These are phyloP conservation scores for Cairneyella variabilis DNA, from an alignment of 495 filamentous ascomycete genomes.

Conservation along the genomic window DNA sequence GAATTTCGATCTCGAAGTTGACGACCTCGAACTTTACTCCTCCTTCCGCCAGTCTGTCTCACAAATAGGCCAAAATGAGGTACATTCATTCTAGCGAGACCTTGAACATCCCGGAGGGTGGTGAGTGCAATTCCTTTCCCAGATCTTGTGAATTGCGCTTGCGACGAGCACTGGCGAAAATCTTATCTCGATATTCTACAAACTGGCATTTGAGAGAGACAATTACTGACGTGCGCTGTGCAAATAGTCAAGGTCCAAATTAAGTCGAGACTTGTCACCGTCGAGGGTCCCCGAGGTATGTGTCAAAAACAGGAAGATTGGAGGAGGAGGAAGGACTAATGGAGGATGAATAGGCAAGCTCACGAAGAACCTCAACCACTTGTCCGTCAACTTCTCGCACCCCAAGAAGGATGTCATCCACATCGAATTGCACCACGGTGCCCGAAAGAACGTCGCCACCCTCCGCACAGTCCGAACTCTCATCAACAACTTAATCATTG, in stretches of 20 bases:
- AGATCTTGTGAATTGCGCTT: neutral
- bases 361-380: slow-evolving; percentile 89
- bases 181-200: neutral
- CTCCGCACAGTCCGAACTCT: slow-evolving; percentile 95
- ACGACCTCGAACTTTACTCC: slow-evolving; percentile 14
- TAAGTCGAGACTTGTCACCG: slow-evolving; percentile 91
- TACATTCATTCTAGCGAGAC: slow-evolving; percentile 97
- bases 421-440: slow-evolving; percentile 96
- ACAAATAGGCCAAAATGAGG: slow-evolving; percentile 71
- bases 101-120: slow-evolving; percentile 90
- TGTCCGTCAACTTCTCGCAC: slow-evolving; percentile 90
- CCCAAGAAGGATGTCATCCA: slow-evolving; percentile 77
- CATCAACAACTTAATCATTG: slow-evolving; percentile 97
- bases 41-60: slow-evolving; percentile 23
- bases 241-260: slow-evolving; percentile 85
- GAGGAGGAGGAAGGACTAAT: slow-evolving; percentile 18
- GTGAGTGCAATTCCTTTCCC: slow-evolving; percentile 54
- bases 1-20: slow-evolving; percentile 2
- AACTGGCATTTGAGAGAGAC: slow-evolving; percentile 18
- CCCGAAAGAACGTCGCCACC: slow-evolving; percentile 94
- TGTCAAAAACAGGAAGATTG: slow-evolving; percentile 12
- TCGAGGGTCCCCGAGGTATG: slow-evolving; percentile 88
- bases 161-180: neutral
- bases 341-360: slow-evolving; percentile 66
- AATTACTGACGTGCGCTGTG: slow-evolving; percentile 37